Percentiles rank a stretch among this genome's conserved stretches.
Conservation (phyloP, 495 filamentous ascomycete species). For the Xylaria cubensis region DNA sequence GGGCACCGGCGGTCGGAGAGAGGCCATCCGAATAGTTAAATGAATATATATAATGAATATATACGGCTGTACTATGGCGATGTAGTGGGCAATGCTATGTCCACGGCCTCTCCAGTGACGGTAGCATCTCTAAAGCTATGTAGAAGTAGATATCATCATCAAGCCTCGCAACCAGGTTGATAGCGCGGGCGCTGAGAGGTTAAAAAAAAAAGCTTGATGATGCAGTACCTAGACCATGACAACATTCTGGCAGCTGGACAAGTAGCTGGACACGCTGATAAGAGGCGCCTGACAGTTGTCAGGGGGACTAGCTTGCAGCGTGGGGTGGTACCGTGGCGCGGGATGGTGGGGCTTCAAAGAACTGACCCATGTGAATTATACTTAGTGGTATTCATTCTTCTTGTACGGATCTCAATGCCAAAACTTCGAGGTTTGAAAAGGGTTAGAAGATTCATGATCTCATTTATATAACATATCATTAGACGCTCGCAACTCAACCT, state of each 20-base stretch:
- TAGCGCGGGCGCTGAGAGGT: not conserved
- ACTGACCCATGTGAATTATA: not conserved
- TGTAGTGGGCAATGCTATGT: conserved; percentile 28
- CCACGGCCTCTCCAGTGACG: conserved; percentile 26
- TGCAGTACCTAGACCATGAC: conserved; percentile 2
- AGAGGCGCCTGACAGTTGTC: conserved; percentile 26
- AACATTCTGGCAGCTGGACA: conserved; percentile 19
- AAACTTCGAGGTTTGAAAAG: no score
- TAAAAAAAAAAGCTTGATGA: not conserved
- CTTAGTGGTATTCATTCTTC: not conserved
- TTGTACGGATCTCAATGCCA: not conserved
- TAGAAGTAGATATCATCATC: conserved; percentile 9
- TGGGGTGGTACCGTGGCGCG: not conserved
- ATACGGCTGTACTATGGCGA: not conserved
- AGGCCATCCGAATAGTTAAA: conserved; percentile 33
- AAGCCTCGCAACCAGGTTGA: not conserved
- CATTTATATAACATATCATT: not conserved
- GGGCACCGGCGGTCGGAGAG: conserved; percentile 52
- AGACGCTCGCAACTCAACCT: not conserved
- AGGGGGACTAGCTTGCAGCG: conserved; percentile 2
- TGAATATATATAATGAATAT: not conserved
- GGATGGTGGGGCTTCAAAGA: not conserved
- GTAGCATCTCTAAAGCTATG: conserved; percentile 17
- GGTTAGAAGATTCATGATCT: no score
- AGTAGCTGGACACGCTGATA: conserved; percentile 18